Percentiles rank a stretch among this genome's conserved stretches.
phyloP scores from a whole-genome alignment of 352 stramenopile species.

The Thraustochytrium sp. region DNA sequence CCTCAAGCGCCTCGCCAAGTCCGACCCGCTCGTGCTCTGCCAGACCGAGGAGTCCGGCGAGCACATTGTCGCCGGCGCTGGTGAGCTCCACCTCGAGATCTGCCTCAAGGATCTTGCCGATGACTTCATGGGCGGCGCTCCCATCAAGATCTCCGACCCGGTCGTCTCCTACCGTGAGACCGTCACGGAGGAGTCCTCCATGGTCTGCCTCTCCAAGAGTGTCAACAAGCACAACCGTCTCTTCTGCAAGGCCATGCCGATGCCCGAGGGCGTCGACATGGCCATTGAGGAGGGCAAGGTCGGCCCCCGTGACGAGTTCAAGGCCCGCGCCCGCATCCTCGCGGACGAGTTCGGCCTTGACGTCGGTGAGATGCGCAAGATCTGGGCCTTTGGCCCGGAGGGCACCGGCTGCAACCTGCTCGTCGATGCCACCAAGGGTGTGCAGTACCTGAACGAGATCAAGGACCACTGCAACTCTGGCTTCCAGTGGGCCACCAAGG shows the following conservation, averaged over 20 bases:
- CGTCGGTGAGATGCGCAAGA: slow-evolving; percentile 95
- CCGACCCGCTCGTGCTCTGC: slow-evolving; percentile 98
- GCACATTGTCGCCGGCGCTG: slow-evolving; percentile 98
- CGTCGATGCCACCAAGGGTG: slow-evolving; percentile 97
- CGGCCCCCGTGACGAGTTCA: slow-evolving; percentile 83
- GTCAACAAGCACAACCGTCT: slow-evolving; percentile 99
- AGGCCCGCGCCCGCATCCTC: slow-evolving; percentile 90
- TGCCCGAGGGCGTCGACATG: slow-evolving; percentile 86
- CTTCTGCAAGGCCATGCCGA: slow-evolving; percentile 83
- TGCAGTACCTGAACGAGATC: slow-evolving; percentile 99
- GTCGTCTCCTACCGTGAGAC: slow-evolving; percentile 99
- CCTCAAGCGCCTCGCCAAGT: slow-evolving; percentile 99
- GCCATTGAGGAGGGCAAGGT: slow-evolving; percentile 96
- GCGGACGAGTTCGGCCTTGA: slow-evolving; percentile 85
- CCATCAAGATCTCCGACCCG: slow-evolving; percentile 95
- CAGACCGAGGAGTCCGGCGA: slow-evolving; percentile 99
- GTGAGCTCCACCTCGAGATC: slow-evolving; percentile 99
- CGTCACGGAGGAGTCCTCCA: slow-evolving; percentile 84
- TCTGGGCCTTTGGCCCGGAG: slow-evolving; percentile 99
- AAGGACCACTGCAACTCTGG: slow-evolving; percentile 97
- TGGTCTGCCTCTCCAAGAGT: slow-evolving; percentile 97
- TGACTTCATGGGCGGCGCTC: slow-evolving; percentile 95
- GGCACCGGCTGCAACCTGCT: slow-evolving; percentile 97
- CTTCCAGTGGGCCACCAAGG: slow-evolving; percentile 97
- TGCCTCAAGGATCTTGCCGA: slow-evolving; percentile 99